These are phyloP conservation scores for Aurantiochytrium sp. DNA, from an alignment of 108 stramenopile species.

Conservation along the genomic window DNA sequence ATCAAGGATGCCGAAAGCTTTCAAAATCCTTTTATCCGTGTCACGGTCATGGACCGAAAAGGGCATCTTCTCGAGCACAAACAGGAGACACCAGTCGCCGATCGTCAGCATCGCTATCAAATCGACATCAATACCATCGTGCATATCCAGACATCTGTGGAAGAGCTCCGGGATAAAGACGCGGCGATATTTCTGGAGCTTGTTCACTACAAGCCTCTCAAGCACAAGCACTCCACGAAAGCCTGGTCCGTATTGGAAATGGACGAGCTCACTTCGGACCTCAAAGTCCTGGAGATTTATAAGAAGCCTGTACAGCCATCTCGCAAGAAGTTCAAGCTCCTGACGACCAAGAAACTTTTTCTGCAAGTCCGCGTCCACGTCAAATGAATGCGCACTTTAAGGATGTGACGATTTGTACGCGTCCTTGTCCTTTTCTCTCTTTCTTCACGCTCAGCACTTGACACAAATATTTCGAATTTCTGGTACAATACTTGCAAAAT, in stretches of 20 bases:
- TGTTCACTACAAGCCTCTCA: slow-evolving; percentile 5
- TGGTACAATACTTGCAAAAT: too few species aligned
- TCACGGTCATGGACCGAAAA: neutral
- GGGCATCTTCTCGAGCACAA: neutral
- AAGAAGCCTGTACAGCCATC: neutral
- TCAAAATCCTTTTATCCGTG: neutral
- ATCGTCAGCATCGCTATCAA: neutral
- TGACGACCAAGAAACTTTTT: neutral
- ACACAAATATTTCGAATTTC: too few species aligned
- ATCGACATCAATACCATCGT: slow-evolving; percentile 3
- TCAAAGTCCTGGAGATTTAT: neutral
- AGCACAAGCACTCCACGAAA: neutral
- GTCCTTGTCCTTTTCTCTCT: too few species aligned
- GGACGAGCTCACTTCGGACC: neutral
- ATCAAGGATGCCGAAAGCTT: neutral
- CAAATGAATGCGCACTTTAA: neutral
- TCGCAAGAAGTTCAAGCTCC: slow-evolving; percentile 1
- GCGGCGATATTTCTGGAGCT: neutral
- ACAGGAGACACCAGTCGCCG: neutral
- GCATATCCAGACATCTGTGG: neutral
- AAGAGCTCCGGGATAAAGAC: neutral
- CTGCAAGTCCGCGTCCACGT: neutral
- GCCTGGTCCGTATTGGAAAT: neutral
- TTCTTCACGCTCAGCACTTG: too few species aligned
- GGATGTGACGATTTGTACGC: too few species aligned